Percentiles rank a stretch among this genome's conserved stretches.
These are phyloP conservation scores for Vicia sativa DNA, from an alignment of 306 rosid genomes.

Conservation along the genomic window DNA sequence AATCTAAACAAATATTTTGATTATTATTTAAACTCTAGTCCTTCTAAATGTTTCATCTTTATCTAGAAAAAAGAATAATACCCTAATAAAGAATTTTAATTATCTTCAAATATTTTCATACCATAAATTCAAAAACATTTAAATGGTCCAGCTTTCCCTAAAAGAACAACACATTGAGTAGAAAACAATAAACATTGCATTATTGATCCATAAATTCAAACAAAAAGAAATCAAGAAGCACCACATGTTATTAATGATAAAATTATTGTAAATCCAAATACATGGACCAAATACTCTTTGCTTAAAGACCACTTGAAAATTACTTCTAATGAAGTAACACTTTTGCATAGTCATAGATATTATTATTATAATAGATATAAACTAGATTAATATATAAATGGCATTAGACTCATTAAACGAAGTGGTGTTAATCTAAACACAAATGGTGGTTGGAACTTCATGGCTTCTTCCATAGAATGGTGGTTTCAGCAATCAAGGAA, in stretches of 20 bases:
- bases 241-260: conserved; percentile 8
- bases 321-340: conserved; percentile 14
- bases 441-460: conserved; percentile 24
- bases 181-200: conserved; percentile 2
- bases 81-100: too few species aligned
- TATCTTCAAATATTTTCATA: background rate
- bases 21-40: too few species aligned
- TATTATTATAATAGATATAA: background rate
- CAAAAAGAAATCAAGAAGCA: conserved; percentile 11
- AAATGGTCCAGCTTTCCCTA: background rate
- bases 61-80: too few species aligned
- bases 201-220: background rate
- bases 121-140: background rate
- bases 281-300: conserved; percentile 5
- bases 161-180: background rate
- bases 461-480: conserved; percentile 68
- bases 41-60: too few species aligned
- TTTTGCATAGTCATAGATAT: conserved; percentile 1
- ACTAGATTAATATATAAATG: conserved; percentile 3
- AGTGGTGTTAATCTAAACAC: conserved; percentile 20
- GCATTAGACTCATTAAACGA: background rate
- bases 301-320: conserved; percentile 17
- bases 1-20: too few species aligned
- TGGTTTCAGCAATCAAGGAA: conserved; percentile 72
- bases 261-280: conserved; percentile 28